Conservation (phyloP, 208 protist genomes). For the Herpetomonas muscarum region DNA sequence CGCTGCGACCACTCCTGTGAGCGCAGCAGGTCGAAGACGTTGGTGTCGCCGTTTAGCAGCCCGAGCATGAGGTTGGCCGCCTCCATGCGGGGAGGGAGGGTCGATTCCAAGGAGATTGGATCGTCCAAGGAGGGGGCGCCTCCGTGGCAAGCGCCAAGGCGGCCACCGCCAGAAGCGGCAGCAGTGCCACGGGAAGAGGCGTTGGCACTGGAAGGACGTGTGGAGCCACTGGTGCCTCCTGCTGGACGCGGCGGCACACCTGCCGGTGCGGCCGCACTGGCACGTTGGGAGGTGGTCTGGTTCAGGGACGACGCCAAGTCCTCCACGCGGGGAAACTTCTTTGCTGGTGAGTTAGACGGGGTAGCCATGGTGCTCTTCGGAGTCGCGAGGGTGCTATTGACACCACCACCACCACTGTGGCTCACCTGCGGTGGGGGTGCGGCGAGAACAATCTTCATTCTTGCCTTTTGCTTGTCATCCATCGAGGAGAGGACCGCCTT, state of each 20-base stretch:
- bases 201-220: not conserved
- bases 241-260: slow-evolving; percentile 2
- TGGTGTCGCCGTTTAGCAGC: slow-evolving; percentile 45
- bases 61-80: slow-evolving; percentile 57
- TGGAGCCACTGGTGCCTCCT: not conserved
- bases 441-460: slow-evolving; percentile 24
- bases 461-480: slow-evolving; percentile 74
- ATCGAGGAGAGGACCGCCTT: slow-evolving; percentile 39
- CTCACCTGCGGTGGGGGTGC: slow-evolving; percentile 4
- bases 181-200: too few species aligned
- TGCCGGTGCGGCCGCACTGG: too few species aligned
- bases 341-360: slow-evolving; percentile 55
- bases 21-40: slow-evolving; percentile 49
- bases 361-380: slow-evolving; percentile 11
- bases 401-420: not conserved
- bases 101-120: slow-evolving; percentile 62
- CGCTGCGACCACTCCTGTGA: slow-evolving; percentile 76
- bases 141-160: not conserved
- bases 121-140: slow-evolving; percentile 31
- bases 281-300: too few species aligned
- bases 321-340: slow-evolving; percentile 52
- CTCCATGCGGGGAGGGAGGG: slow-evolving; percentile 63
- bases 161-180: too few species aligned
- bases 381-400: slow-evolving; percentile 8
- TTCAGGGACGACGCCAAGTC: slow-evolving; percentile 12